Evolutionary conservation across 768 basidiomycete species (phyloP).

Genomic region (Artomyces pyxidatus): DNA sequence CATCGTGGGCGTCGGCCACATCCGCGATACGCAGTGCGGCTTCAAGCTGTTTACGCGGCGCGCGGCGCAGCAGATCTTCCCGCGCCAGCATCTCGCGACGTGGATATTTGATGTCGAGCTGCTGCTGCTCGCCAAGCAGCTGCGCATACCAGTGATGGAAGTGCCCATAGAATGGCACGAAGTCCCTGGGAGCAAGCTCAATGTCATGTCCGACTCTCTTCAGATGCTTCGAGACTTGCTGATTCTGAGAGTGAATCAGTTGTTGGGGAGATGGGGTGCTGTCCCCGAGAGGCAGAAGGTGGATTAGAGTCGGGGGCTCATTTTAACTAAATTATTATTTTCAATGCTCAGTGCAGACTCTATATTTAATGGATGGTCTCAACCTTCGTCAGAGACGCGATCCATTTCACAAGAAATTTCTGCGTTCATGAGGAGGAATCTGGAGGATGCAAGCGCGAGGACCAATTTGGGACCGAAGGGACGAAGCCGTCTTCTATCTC

Average conservation of each 20-base stretch:
- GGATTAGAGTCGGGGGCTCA: too few species aligned
- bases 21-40: slow-evolving; percentile 93
- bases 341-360: too few species aligned
- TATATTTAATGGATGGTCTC: too few species aligned
- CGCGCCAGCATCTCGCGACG: slow-evolving; percentile 74
- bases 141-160: slow-evolving; percentile 72
- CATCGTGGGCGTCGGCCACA: slow-evolving; percentile 82
- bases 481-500: too few species aligned
- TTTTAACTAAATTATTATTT: too few species aligned
- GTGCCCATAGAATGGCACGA: slow-evolving; percentile 92
- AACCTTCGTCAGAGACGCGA: too few species aligned
- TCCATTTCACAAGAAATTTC: too few species aligned
- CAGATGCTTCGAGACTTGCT: slow-evolving; percentile 88
- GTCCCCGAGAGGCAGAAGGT: slow-evolving; percentile 3
- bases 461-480: too few species aligned
- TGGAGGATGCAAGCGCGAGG: too few species aligned
- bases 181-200: slow-evolving; percentile 86
- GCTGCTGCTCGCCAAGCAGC: slow-evolving; percentile 73
- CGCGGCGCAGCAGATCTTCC: slow-evolving; percentile 79
- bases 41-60: slow-evolving; percentile 91
- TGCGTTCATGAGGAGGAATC: too few species aligned
- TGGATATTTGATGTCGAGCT: slow-evolving; percentile 99
- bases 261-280: slow-evolving; percentile 67
- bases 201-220: slow-evolving; percentile 74
- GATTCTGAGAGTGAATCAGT: slow-evolving; percentile 74